A percentile compares a stretch with the other conserved stretches of the same genome.
Conservation (phyloP, 2,329 filamentous ascomycete species). For the Cercospora canescens region DNA sequence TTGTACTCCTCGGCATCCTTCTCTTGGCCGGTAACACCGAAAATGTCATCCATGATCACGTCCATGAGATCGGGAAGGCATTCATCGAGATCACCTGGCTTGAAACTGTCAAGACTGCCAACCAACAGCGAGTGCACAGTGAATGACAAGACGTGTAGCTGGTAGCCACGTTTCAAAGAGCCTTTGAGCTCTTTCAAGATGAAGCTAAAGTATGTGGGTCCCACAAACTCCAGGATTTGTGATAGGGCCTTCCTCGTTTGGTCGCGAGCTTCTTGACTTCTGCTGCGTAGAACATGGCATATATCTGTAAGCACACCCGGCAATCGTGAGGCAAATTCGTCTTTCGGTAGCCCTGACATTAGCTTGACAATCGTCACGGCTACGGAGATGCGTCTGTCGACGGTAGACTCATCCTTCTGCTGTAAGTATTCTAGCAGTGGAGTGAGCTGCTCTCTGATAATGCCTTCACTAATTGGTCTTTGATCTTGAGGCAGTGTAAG, state of each 20-base stretch:
- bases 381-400: constrained; percentile 88
- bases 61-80: constrained; percentile 75
- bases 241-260: constrained; percentile 85
- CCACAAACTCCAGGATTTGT: constrained; percentile 78
- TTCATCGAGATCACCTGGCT: constrained; percentile 85
- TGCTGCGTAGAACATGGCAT: constrained; percentile 87
- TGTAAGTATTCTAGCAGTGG: constrained; percentile 82
- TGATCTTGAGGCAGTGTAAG: constrained; percentile 36
- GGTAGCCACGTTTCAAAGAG: constrained; percentile 81
- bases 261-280: constrained; percentile 83
- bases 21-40: constrained; percentile 87
- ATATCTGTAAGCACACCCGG: constrained; percentile 87
- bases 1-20: constrained; percentile 96
- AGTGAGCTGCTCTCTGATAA: constrained; percentile 74
- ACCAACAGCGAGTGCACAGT: constrained; percentile 92
- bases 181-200: constrained; percentile 87
- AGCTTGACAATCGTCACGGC: constrained; percentile 88
- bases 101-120: constrained; percentile 60
- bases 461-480: constrained; percentile 30
- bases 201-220: constrained; percentile 82
- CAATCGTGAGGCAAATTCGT: constrained; percentile 71
- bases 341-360: constrained; percentile 72
- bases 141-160: constrained; percentile 91
- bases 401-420: constrained; percentile 90
- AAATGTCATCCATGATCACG: constrained; percentile 96